Evolutionary conservation across 208 protist genomes (phyloP).

Genomic region (Novymonas esmeraldas): DNA sequence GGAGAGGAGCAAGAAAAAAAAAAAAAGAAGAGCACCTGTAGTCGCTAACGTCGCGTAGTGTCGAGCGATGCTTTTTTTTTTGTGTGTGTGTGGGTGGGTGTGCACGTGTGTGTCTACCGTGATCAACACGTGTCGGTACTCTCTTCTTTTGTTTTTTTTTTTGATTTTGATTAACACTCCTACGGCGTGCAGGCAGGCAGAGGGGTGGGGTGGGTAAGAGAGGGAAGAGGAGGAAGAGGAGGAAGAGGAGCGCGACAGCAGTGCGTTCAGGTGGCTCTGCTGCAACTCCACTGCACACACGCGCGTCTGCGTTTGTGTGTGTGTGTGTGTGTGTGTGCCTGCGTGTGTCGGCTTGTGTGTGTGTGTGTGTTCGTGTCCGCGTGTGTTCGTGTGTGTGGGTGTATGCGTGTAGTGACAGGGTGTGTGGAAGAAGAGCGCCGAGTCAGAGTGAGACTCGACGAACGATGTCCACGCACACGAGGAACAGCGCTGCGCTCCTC

Average conservation of each 20-base stretch:
- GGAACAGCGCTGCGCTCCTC: too few relatives aligned
- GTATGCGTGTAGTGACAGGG: neutral
- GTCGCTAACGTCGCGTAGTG: too few relatives aligned
- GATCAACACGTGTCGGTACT: too few relatives aligned
- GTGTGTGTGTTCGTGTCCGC: neutral
- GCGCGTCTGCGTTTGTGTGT: neutral
- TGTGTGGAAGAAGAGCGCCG: neutral
- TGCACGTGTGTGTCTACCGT: neutral
- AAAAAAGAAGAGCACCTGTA: too few relatives aligned
- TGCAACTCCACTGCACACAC: neutral
- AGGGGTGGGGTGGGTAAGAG: too few relatives aligned
- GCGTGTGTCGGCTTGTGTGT: neutral
- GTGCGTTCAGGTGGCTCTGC: too few relatives aligned
- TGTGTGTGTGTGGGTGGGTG: neutral
- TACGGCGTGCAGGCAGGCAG: too few relatives aligned
- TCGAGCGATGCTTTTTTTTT: neutral
- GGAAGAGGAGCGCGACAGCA: too few relatives aligned
- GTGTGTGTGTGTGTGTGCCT: neutral
- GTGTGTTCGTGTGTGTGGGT: neutral
- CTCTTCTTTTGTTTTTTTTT: too few relatives aligned
- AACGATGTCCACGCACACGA: too few relatives aligned
- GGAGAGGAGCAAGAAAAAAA: neutral
- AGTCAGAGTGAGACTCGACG: neutral
- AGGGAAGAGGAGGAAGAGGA: too few relatives aligned
- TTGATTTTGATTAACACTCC: too few relatives aligned